These are phyloP conservation scores for Microcyclosporella mali DNA, from an alignment of 2,329 filamentous ascomycete genomes.

Conservation along the genomic window DNA sequence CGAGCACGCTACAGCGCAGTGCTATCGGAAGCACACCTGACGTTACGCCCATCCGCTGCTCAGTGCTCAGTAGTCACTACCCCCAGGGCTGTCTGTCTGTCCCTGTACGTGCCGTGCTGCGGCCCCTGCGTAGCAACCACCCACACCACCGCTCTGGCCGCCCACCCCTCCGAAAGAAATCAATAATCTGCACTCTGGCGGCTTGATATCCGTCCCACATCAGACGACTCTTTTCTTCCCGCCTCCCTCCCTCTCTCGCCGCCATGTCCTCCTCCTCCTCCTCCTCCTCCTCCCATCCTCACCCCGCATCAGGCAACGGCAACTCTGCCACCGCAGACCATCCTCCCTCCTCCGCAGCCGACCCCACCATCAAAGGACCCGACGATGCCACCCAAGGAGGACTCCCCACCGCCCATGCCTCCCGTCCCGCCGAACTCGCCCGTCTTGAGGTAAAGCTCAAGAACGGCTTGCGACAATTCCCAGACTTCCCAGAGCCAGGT, in stretches of 20 bases:
- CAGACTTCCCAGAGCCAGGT: conserved; percentile 85
- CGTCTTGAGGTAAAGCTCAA: conserved; percentile 63
- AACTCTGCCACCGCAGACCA: conserved; percentile 22
- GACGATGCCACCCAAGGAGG: conserved; percentile 43
- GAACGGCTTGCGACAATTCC: conserved; percentile 71
- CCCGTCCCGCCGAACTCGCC: conserved; percentile 38
- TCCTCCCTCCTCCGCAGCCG: conserved; percentile 20
- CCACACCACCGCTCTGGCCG: not conserved
- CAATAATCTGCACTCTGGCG: not conserved
- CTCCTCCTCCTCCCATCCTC: conserved; percentile 9
- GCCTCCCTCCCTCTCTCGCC: conserved; percentile 5
- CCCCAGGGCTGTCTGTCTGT: not conserved
- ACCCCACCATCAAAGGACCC: conserved; percentile 19
- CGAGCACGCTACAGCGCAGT: not conserved
- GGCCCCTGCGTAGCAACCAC: not conserved
- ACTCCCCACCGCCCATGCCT: conserved; percentile 44
- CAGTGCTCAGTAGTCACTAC: too few species aligned
- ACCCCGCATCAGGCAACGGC: not conserved
- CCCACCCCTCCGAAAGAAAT: not conserved
- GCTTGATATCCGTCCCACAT: not conserved
- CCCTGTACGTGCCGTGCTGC: not conserved
- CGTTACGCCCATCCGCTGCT: too few species aligned
- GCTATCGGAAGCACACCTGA: not conserved
- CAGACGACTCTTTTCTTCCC: not conserved
- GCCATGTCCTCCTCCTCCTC: conserved; percentile 12